Evolutionary conservation across 2,329 filamentous ascomycete genomes (phyloP).

Genomic region (Pyrenophora seminiperda): DNA sequence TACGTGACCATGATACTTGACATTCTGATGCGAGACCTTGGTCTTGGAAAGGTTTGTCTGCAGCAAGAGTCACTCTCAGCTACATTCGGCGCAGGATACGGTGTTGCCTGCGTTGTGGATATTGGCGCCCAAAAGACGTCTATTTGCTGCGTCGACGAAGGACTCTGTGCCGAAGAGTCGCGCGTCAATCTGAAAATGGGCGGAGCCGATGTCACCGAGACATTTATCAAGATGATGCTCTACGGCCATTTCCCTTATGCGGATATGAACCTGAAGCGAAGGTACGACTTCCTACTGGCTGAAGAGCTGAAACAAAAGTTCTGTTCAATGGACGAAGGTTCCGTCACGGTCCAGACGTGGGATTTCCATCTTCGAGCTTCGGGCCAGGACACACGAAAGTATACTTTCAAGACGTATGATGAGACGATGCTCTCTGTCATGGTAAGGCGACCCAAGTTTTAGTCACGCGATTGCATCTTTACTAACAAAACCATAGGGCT

Average conservation of each 20-base stretch:
- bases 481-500: constrained; percentile 60
- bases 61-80: constrained; percentile 96
- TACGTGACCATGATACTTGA: constrained; percentile 86
- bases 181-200: constrained; percentile 94
- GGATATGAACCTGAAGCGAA: constrained; percentile 86
- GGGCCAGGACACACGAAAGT: constrained; percentile 88
- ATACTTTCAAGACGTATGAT: constrained; percentile 95
- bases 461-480: neutral
- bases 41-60: constrained; percentile 87
- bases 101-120: constrained; percentile 91
- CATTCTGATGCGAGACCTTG: constrained; percentile 85
- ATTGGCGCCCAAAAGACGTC: constrained; percentile 97
- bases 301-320: constrained; percentile 95
- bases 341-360: constrained; percentile 84
- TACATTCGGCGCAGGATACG: constrained; percentile 93
- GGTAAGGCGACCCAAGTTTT: constrained; percentile 49
- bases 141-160: constrained; percentile 95
- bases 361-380: constrained; percentile 90
- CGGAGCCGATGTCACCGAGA: constrained; percentile 89
- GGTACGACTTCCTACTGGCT: constrained; percentile 90
- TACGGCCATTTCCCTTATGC: constrained; percentile 94
- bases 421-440: constrained; percentile 93
- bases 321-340: constrained; percentile 87
- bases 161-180: constrained; percentile 92
- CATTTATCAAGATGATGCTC: constrained; percentile 97